Base-by-base conservation (phyloP, 163 green algal genomes). In the Chloroidium sp. region DNA sequence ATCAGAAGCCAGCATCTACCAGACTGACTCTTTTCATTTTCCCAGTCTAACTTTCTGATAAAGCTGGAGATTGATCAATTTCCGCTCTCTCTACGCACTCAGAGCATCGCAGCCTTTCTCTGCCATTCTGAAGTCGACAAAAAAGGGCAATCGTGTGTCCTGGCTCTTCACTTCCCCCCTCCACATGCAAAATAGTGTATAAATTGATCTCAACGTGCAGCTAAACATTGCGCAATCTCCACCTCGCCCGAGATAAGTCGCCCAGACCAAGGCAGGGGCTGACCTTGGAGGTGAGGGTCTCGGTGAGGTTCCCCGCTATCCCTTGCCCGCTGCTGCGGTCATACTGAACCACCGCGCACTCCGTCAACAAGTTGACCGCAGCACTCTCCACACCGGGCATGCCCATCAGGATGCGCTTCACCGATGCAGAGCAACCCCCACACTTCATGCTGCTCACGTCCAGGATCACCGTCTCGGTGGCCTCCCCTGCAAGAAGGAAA, bases 401-500 rank as follows among this genome's bases (percentile, higher is more conserved):
- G 67, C 80, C 85, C 67, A 82, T 58, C 76, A 94, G 84, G 1
- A 90, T 90, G 10, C 87, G 84, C 80, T 90, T 90, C 12, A 94
- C 90, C 0, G 85, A 78, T 1, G 88, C 85, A 76, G 84, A 88
- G 86, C 90, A 94, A n/a, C 90, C 90, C 4, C 89, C 90, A 72
- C 90, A 94, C 76, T 90, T 91, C 90, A 94, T 94, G 59, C 83
- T 79, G 57, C 69, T 72, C 36, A 94, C 90, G 13, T 92, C 87
- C 67, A 94, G 83, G n/a, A 94, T 76, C 2, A 91, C 76, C 2
- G 86, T 80, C 1, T 84, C 79, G 69, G 10, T 57, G 64, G 64
- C 36, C 36, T 36, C 36, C 36, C 36, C 36, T 36, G 36, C 36
- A 36, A 36, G 36, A 36, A 36, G 36, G 36, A 36, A 36, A 36